A percentile compares a stretch with the other conserved stretches of the same genome.
Conservation (phyloP, 257 asterid species). For the Linderniella brevidens region DNA sequence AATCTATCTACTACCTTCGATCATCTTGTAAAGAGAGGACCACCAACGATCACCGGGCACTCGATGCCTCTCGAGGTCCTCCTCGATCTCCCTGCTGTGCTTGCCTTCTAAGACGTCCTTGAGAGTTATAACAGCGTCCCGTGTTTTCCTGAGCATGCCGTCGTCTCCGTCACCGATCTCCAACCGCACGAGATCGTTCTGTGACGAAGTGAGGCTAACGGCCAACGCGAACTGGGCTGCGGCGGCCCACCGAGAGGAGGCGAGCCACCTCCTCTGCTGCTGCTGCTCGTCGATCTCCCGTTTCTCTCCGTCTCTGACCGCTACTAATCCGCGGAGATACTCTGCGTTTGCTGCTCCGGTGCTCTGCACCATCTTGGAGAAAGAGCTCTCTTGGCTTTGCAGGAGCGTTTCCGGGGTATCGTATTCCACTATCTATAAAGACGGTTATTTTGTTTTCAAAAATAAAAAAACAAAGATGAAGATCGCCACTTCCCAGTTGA, state of each 20-base stretch:
- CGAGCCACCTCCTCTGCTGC: constrained; percentile 50
- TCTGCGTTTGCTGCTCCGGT: constrained; percentile 90
- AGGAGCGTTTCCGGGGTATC: constrained; percentile 64
- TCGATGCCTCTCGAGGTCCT: constrained; percentile 49
- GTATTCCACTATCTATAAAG: constrained; percentile 57
- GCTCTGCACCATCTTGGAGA: constrained; percentile 94
- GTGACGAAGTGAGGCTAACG: constrained; percentile 39
- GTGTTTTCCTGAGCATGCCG: constrained; percentile 51
- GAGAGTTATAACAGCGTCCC: constrained; percentile 78
- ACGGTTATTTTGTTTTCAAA: too few species aligned
- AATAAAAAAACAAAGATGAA: too few species aligned
- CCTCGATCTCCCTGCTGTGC: constrained; percentile 60
- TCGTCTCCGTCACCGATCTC: constrained; percentile 40
- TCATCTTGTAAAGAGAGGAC: constrained; percentile 73
- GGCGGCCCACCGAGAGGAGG: constrained; percentile 92
- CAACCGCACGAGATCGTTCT: constrained; percentile 19
- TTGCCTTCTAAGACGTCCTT: constrained; percentile 88
- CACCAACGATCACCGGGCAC: constrained; percentile 85
- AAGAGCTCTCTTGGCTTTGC: constrained; percentile 55
- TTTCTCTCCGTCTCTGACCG: constrained; percentile 19
- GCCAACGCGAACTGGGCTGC: constrained; percentile 91
- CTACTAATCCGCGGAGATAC: constrained; percentile 69
- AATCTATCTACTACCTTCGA: constrained; percentile 60
- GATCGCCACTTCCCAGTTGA: too few species aligned
- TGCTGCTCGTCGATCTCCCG: constrained; percentile 52